Conservation (phyloP, 352 stramenopile genomes). For the Phytopythium litorale region DNA sequence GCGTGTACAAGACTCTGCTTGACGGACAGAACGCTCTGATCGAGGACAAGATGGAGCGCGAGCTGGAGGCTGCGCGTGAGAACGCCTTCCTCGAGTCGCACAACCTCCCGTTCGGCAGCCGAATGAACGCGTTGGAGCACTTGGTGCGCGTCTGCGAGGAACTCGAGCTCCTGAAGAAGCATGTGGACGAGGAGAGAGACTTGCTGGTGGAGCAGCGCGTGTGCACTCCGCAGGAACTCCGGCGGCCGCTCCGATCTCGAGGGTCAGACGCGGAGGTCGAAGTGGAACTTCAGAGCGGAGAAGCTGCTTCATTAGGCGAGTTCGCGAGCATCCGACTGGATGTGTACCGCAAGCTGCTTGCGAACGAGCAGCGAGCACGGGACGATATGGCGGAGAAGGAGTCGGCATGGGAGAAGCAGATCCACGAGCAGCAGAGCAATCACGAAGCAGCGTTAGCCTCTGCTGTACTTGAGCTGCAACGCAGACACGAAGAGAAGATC, state of each 20-base stretch:
- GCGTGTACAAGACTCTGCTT: conserved; percentile 41
- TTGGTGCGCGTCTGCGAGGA: conserved; percentile 21
- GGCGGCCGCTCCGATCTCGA: background rate
- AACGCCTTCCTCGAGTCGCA: conserved; percentile 27
- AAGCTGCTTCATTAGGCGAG: background rate
- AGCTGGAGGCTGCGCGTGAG: conserved; percentile 31
- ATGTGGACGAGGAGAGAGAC: conserved; percentile 12
- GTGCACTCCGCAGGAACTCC: conserved; percentile 11
- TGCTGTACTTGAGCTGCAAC: background rate
- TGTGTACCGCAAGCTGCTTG: conserved; percentile 5
- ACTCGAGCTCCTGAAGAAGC: conserved; percentile 7
- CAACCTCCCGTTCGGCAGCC: conserved; percentile 13
- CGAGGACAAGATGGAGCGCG: conserved; percentile 56
- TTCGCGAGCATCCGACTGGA: conserved; percentile 1
- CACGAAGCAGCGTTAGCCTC: background rate
- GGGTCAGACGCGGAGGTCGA: background rate
- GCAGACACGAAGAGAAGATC: background rate
- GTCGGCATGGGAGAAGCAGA: background rate
- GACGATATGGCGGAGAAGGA: background rate
- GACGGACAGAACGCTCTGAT: conserved; percentile 40
- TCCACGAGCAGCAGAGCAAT: background rate
- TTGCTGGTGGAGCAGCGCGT: conserved; percentile 21
- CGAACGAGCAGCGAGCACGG: conserved; percentile 7
- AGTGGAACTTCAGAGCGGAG: background rate
- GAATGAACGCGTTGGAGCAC: conserved; percentile 17